Evolutionary conservation across 495 filamentous ascomycete genomes (phyloP).

Genomic region (Neurospora tetraspora): DNA sequence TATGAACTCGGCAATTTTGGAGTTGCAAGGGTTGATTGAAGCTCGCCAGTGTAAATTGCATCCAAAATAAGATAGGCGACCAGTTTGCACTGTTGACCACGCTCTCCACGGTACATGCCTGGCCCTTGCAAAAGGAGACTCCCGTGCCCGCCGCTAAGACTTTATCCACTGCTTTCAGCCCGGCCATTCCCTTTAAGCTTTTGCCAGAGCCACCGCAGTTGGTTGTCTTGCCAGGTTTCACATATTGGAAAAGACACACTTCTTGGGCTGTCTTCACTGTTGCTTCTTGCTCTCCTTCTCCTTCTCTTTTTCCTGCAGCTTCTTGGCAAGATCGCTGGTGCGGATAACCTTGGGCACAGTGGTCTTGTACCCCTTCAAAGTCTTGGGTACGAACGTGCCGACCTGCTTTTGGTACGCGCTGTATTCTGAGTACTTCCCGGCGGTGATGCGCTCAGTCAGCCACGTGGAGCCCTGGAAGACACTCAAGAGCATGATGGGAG

Average conservation of each 20-base stretch:
- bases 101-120: not conserved
- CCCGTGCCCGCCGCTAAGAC: not conserved
- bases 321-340: slow-evolving; percentile 36
- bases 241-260: not conserved
- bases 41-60: not conserved
- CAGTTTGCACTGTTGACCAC: not conserved
- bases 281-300: slow-evolving; percentile 24
- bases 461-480: slow-evolving; percentile 84
- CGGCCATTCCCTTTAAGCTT: not conserved
- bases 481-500: slow-evolving; percentile 55
- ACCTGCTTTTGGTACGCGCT: slow-evolving; percentile 71
- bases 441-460: slow-evolving; percentile 74
- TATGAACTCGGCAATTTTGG: not conserved
- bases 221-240: not conserved
- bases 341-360: slow-evolving; percentile 32
- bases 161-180: not conserved
- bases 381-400: slow-evolving; percentile 68
- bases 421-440: slow-evolving; percentile 83
- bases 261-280: slow-evolving; percentile 11
- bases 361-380: slow-evolving; percentile 24
- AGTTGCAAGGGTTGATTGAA: not conserved
- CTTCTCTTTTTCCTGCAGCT: slow-evolving; percentile 12
- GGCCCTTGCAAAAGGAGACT: not conserved
- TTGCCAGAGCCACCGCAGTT: not conserved
- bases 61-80: not conserved